Percentiles rank a stretch among this genome's conserved stretches.
Conservation (phyloP, 805 yeast species). For the Priceomyces haplophilus region DNA sequence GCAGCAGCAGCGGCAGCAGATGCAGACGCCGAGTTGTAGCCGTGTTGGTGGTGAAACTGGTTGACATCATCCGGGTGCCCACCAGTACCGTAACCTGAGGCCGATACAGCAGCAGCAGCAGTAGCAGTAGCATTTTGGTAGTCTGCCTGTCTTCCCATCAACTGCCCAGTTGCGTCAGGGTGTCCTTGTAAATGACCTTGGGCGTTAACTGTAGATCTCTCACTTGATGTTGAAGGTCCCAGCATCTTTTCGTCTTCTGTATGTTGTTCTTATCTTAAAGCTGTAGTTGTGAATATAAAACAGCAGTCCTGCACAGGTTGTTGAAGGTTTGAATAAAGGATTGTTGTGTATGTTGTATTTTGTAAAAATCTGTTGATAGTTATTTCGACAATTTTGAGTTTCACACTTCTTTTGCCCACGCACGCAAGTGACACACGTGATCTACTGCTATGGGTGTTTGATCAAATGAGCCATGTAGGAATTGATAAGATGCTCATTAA, state of each 20-base stretch:
- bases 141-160: conserved; percentile 12
- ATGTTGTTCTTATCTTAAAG: conserved; percentile 4
- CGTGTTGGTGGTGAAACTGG: conserved; percentile 15
- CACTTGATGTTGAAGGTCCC: conserved; percentile 32
- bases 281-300: conserved; percentile 17
- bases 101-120: conserved; percentile 13
- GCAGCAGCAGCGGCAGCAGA: conserved; percentile 18
- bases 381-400: not conserved
- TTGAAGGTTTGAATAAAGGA: conserved; percentile 6
- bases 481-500: no score
- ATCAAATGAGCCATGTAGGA: no score
- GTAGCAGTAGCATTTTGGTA: conserved; percentile 15
- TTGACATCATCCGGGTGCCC: conserved; percentile 12
- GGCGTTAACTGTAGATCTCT: conserved; percentile 21
- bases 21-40: conserved; percentile 16
- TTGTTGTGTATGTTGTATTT: conserved; percentile 8
- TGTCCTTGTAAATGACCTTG: conserved; percentile 12
- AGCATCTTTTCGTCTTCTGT: conserved; percentile 15
- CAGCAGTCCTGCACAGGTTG: conserved; percentile 25
- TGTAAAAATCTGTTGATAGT: conserved; percentile 9
- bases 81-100: conserved; percentile 15
- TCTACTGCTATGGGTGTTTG: no score
- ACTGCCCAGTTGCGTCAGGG: conserved; percentile 9
- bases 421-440: no score
- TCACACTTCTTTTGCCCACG: not conserved